Evolutionary conservation across 805 yeast species (phyloP).

Genomic region (Cephaloascus albidus): DNA sequence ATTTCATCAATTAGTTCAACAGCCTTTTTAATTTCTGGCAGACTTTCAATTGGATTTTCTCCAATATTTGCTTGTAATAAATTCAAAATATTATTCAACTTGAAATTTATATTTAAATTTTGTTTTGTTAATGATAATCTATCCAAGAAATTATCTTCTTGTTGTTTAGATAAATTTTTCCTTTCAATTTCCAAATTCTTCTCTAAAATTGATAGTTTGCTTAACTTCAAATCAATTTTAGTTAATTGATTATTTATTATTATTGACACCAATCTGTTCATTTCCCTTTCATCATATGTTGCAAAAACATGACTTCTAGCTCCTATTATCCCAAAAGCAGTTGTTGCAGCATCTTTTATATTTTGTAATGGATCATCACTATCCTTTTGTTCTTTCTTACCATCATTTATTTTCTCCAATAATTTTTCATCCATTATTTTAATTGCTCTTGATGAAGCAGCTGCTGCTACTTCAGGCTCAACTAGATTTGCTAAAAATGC

Average conservation of each 20-base stretch:
- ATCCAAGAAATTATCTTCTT: constrained; percentile 59
- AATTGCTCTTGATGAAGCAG: constrained; percentile 64
- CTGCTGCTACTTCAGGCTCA: constrained; percentile 77
- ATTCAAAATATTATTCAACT: constrained; percentile 21
- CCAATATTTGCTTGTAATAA: neutral
- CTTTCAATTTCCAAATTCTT: constrained; percentile 57
- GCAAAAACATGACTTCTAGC: constrained; percentile 75
- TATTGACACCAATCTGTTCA: constrained; percentile 47
- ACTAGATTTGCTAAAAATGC: constrained; percentile 80
- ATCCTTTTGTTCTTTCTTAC: constrained; percentile 4
- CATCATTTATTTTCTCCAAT: constrained; percentile 23
- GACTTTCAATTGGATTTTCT: neutral
- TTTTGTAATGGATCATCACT: constrained; percentile 13
- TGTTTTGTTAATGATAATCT: constrained; percentile 57
- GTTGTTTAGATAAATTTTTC: constrained; percentile 48
- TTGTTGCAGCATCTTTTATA: constrained; percentile 51
- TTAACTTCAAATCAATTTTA: constrained; percentile 56
- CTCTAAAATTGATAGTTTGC: constrained; percentile 52
- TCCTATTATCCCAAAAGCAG: constrained; percentile 72
- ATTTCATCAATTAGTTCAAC: neutral
- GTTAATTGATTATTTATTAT: constrained; percentile 54
- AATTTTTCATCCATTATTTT: constrained; percentile 35
- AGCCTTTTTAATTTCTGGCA: neutral
- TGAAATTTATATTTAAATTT: constrained; percentile 39
- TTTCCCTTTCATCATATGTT: constrained; percentile 70